phyloP scores from a whole-genome alignment of 2,329 filamentous ascomycete genomes.

The Emergomyces africanus region DNA sequence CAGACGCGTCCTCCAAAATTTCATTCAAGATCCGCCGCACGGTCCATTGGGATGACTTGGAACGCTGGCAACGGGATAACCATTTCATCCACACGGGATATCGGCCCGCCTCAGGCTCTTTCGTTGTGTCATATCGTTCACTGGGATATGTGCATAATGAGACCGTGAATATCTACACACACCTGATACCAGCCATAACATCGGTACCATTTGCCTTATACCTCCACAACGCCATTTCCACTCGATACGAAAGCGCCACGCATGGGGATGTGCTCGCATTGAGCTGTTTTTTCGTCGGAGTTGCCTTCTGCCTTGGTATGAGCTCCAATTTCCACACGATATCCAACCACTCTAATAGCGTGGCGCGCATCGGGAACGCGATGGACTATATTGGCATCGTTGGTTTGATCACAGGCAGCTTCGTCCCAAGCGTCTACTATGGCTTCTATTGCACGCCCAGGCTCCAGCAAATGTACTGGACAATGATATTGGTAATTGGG shows the following conservation, averaged over 20 bases:
- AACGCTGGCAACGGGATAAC: conserved; percentile 50
- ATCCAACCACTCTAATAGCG: conserved; percentile 65
- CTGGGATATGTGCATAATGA: conserved; percentile 55
- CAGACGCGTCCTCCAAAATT: neutral
- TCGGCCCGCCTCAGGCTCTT: conserved; percentile 50
- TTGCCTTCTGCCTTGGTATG: conserved; percentile 61
- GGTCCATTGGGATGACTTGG: conserved; percentile 40
- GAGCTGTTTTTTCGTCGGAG: conserved; percentile 65
- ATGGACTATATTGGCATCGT: conserved; percentile 94
- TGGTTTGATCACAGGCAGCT: conserved; percentile 78
- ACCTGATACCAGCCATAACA: conserved; percentile 53
- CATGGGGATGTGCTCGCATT: conserved; percentile 57
- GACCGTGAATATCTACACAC: conserved; percentile 59
- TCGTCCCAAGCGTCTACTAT: conserved; percentile 79
- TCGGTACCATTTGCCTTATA: conserved; percentile 41
- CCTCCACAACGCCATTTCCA: conserved; percentile 46
- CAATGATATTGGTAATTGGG: conserved; percentile 65
- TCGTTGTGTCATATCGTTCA: conserved; percentile 43
- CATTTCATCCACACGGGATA: conserved; percentile 57
- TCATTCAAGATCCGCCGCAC: conserved; percentile 14
- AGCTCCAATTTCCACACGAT: conserved; percentile 77
- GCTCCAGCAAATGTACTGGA: conserved; percentile 60
- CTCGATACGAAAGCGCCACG: conserved; percentile 53
- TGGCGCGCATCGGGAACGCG: conserved; percentile 78
- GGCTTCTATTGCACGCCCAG: conserved; percentile 60